Evolutionary conservation across 495 filamentous ascomycete species (phyloP), one percentile per base, ranked within the genome.

Genomic region (Podospora appendiculata): DNA sequence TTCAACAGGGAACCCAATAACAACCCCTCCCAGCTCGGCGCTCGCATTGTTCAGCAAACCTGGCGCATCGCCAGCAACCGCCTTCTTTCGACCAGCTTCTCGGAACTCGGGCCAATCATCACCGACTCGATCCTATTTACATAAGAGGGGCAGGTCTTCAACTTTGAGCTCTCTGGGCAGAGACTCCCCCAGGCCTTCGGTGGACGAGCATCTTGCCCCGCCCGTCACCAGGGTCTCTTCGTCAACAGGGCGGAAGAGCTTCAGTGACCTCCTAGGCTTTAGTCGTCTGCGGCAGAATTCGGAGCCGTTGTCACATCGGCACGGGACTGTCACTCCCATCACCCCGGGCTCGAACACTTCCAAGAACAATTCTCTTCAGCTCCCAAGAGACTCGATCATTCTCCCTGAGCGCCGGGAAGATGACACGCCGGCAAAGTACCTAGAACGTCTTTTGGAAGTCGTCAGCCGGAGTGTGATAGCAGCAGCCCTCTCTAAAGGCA

Each of bases 361-460:
- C 32, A 86, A 88, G 60, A 79, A 81, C 47, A 88, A 86, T 51
- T 90, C 85, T 0, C 70, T 90, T 19, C 82, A 81, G 49, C 63
- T 88, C n/a, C 68, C 75, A 8, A 70, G 74, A 52, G 76, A 78
- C 44, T 74, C 79, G 5, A 63, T 89, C n/a, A 75, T 83, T 10
- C 66, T 91, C 33, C 93, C 93, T 0, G 82, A 90, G 55, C 80
- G 89, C 36, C 80, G 88, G 58, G 90, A 96, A 53, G 85, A 84
- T 53, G 93, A 99, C 59, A 92, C 91, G 0, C 89, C 94, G 0
- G 89, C 88, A 14, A 88, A 85, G 52, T 99, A 96, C 69, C 76
- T 97, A 32, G 77, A 84, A 8, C 83, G 89, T 33, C 72, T 96
- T 11, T 87, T 96, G 62, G 85, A 87, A 54, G 79, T 79, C 33